Conservation (phyloP, 1,284 basidiomycete species). For the Heterobasidion occidentale region DNA sequence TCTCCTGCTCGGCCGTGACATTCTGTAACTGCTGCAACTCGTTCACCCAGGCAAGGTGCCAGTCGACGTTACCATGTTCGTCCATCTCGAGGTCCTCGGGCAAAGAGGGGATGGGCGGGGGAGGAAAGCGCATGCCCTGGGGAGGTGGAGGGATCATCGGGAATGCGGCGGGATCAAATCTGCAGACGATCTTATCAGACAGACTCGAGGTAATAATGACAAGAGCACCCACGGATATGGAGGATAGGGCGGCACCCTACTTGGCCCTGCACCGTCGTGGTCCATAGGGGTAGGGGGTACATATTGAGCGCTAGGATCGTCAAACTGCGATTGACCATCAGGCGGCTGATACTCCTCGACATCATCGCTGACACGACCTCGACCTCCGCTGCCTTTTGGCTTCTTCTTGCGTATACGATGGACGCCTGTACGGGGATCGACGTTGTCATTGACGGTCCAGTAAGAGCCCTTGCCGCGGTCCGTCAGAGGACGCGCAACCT, state of each 20-base stretch:
- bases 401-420: slow-evolving; percentile 81
- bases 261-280: slow-evolving; percentile 49
- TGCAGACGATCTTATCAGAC: slow-evolving; percentile 14
- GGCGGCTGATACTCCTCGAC: slow-evolving; percentile 55
- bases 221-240: slow-evolving; percentile 25
- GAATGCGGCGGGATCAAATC: slow-evolving; percentile 59
- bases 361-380: slow-evolving; percentile 21
- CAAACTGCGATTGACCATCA: slow-evolving; percentile 30
- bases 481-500: slow-evolving; percentile 81
- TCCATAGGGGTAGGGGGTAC: slow-evolving; percentile 45
- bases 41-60: slow-evolving; percentile 71
- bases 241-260: slow-evolving; percentile 48
- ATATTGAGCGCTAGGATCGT: slow-evolving; percentile 47
- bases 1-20: slow-evolving; percentile 70
- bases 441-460: slow-evolving; percentile 83
- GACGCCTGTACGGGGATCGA: slow-evolving; percentile 78
- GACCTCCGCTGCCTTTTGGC: slow-evolving; percentile 38
- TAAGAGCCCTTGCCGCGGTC: slow-evolving; percentile 84
- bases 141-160: slow-evolving; percentile 46
- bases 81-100: slow-evolving; percentile 61
- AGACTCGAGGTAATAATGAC: neutral
- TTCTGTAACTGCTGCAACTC: slow-evolving; percentile 67
- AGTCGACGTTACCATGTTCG: slow-evolving; percentile 70
- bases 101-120: slow-evolving; percentile 49
- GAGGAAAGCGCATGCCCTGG: slow-evolving; percentile 51